phyloP scores from a whole-genome alignment of 805 yeast genomes.

The Kuraishia piskuri region DNA sequence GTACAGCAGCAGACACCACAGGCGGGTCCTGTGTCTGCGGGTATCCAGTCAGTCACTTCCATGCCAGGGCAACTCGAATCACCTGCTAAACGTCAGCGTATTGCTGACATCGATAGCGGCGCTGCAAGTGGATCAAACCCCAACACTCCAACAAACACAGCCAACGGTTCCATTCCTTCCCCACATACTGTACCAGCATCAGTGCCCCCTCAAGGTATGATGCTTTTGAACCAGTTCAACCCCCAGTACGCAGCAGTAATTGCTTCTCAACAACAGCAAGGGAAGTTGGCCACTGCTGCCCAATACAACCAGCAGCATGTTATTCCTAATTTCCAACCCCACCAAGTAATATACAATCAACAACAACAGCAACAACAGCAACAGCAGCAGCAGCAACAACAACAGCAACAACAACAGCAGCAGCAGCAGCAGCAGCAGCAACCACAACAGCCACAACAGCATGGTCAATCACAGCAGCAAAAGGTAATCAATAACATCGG shows the following conservation, averaged over 20 bases:
- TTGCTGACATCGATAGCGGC: conserved; percentile 4
- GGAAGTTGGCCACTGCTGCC: not conserved
- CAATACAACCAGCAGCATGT: conserved; percentile 10
- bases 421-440: conserved; percentile 6
- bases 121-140: conserved; percentile 1
- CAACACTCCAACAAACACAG: not conserved
- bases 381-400: not conserved
- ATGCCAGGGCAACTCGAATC: conserved; percentile 5
- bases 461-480: conserved; percentile 16
- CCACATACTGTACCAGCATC: not conserved
- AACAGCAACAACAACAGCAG: too few species aligned
- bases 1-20: conserved; percentile 5
- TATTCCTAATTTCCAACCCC: conserved; percentile 18
- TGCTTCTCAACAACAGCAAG: conserved; percentile 14
- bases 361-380: not conserved
- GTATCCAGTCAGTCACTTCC: conserved; percentile 1
- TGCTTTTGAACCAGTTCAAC: conserved; percentile 20
- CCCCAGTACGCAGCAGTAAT: conserved; percentile 19
- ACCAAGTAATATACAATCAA: conserved; percentile 5
- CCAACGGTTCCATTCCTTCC: not conserved
- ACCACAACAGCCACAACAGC: conserved; percentile 4
- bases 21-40: not conserved
- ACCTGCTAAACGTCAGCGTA: conserved; percentile 18
- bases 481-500: conserved; percentile 13
- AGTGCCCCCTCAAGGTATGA: conserved; percentile 18